phyloP scores from a whole-genome alignment of 352 stramenopile genomes.

The Phytophthora tentaculata region DNA sequence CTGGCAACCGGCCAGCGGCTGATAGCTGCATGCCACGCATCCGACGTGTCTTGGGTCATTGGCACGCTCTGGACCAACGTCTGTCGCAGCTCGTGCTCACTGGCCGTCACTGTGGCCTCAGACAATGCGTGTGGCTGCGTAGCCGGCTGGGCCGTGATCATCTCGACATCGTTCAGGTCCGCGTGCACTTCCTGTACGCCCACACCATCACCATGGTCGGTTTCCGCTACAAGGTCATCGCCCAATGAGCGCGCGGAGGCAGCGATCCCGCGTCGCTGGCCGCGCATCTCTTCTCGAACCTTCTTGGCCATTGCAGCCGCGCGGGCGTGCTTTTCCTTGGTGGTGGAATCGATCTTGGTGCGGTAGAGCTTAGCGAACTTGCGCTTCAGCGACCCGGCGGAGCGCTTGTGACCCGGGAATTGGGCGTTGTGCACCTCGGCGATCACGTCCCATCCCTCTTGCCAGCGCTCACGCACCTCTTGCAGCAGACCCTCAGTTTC shows the following conservation, averaged over 20 bases:
- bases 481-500: constrained; percentile 39
- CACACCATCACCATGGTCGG: constrained; percentile 6
- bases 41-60: constrained; percentile 20
- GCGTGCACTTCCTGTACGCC: constrained; percentile 26
- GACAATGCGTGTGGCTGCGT: constrained; percentile 14
- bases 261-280: constrained; percentile 28
- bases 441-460: constrained; percentile 43
- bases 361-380: constrained; percentile 50
- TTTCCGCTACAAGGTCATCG: constrained; percentile 24
- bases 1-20: constrained; percentile 32
- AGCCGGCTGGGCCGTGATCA: constrained; percentile 20
- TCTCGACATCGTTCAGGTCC: constrained; percentile 30
- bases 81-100: constrained; percentile 34
- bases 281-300: constrained; percentile 45
- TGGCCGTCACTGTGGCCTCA: constrained; percentile 24
- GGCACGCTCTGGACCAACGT: constrained; percentile 25
- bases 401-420: constrained; percentile 42
- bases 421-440: constrained; percentile 43
- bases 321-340: constrained; percentile 37
- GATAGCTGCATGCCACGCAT: constrained; percentile 39
- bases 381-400: constrained; percentile 41
- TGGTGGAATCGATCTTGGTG: constrained; percentile 26
- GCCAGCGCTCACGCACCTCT: constrained; percentile 36
- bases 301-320: constrained; percentile 33
- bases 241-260: constrained; percentile 6